A percentile compares a stretch with the other conserved stretches of the same genome.
phyloP scores from a whole-genome alignment of 257 asterid genomes.

The Perilla frutescens region DNA sequence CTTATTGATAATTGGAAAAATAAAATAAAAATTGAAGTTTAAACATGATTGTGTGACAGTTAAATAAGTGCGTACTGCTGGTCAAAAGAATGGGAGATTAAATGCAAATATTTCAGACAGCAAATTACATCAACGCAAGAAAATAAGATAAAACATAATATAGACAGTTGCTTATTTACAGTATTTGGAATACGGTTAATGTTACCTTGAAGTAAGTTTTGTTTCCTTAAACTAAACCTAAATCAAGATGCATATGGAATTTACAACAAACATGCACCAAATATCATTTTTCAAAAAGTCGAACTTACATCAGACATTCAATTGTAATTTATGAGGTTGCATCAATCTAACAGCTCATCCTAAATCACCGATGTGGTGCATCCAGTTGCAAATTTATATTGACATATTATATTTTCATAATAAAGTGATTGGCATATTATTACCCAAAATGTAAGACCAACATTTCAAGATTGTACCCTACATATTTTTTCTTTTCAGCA shows the following conservation, averaged over 20 bases:
- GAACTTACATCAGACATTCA: not conserved
- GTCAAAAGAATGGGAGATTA: too few relatives aligned
- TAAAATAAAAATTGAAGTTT: too few relatives aligned
- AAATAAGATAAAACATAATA: not conserved
- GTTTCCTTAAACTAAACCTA: not conserved
- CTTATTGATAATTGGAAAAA: too few relatives aligned
- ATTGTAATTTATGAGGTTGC: not conserved
- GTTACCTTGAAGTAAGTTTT: not conserved
- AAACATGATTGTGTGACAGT: too few relatives aligned
- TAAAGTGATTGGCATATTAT: not conserved
- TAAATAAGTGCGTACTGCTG: too few relatives aligned
- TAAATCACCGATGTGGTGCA: not conserved
- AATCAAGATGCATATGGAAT: not conserved
- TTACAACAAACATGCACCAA: not conserved
- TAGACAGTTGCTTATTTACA: not conserved
- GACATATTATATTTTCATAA: not conserved
- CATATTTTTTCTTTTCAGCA: not conserved
- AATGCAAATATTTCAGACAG: constrained; percentile 8
- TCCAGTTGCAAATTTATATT: not conserved
- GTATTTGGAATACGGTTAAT: not conserved
- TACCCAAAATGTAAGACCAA: not conserved
- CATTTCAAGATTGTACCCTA: too few relatives aligned
- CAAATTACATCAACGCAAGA: not conserved
- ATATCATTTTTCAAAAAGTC: too few relatives aligned
- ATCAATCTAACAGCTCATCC: constrained; percentile 9